Base-by-base conservation (phyloP, 2,329 filamentous ascomycete genomes). In the Penicillium sp. region DNA sequence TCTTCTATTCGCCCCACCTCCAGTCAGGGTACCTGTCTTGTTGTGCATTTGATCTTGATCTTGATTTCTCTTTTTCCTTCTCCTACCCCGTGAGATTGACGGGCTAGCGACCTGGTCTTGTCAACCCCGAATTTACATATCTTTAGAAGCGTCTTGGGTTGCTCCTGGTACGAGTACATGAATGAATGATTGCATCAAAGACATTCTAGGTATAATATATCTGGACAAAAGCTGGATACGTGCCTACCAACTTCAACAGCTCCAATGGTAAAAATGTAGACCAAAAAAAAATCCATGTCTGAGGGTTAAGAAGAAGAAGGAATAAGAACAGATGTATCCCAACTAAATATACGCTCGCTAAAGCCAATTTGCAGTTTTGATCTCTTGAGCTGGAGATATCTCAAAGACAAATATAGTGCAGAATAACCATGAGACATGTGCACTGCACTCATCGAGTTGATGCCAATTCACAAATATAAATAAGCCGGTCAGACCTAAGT, bases 141-240 rank as follows among this genome's bases (percentile, higher is more conserved):
- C 45, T 48, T 57, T 56, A 64, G 46, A 41, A 62, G 60, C 56
- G 56, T 62, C 38, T 60, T 62, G 50, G 63, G 60, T 52, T 59
- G 60, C 53, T 56, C 38, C 66, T 69, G 68, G 68, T 67, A 75
- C 60, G 73, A 75, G 70, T 73, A 67, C 73, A 74, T 66, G 72
- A 75, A 71, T 75, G 71, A 75, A 75, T 67, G 72, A 75, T 74
- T 63, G 58, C 63, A 50, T 53, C 55, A 47, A 44, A 52, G 19
- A 26, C 7, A 19, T 50, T 50, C 46, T 50, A 6, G 26, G 48
- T 50, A 31, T n/a, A 50, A 9, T 26, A 50, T 50, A 48, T 48
- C 19, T 15, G 15, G 15, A 15, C 11, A 15, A 41, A 41, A 5
- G 35, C 35, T 41, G 3, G 5, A 1, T 41, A 15, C 11, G 13